phyloP scores from a whole-genome alignment of 371 early-diverging fungal genomes.

The Mortierella sp. region DNA sequence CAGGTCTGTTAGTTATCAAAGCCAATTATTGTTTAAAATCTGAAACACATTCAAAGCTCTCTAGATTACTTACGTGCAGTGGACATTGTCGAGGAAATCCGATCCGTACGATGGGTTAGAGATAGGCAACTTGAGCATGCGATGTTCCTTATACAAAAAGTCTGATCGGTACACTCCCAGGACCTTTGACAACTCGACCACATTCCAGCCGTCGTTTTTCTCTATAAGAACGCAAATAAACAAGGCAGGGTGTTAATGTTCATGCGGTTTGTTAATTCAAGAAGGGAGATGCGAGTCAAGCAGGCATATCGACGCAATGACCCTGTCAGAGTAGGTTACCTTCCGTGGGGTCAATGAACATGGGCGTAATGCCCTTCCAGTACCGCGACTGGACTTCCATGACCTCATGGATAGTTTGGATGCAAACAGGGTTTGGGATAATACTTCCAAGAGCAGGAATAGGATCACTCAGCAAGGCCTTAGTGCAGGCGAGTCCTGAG shows the following conservation, averaged over 20 bases:
- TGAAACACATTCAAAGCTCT: neutral
- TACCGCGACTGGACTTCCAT: conserved; percentile 63
- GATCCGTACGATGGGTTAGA: conserved; percentile 31
- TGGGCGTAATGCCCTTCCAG: conserved; percentile 64
- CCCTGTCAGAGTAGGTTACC: conserved; percentile 3
- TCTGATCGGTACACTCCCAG: conserved; percentile 52
- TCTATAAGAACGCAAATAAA: neutral
- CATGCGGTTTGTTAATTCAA: too few species aligned
- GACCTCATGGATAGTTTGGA: conserved; percentile 66
- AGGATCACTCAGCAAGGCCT: conserved; percentile 78
- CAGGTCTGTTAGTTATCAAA: too few species aligned
- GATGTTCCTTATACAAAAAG: conserved; percentile 41
- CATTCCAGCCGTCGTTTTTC: conserved; percentile 19
- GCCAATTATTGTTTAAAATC: neutral
- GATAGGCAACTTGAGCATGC: conserved; percentile 50
- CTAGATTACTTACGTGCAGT: conserved; percentile 41
- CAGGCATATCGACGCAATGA: neutral
- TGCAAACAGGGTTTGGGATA: conserved; percentile 61
- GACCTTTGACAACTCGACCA: conserved; percentile 41
- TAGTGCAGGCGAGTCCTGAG: conserved; percentile 83
- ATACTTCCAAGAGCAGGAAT: conserved; percentile 60
- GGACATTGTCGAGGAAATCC: conserved; percentile 47
- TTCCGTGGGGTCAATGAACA: conserved; percentile 29
- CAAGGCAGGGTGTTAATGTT: neutral
- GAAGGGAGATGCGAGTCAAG: neutral